A percentile compares a stretch with the other conserved stretches of the same genome.
These are phyloP conservation scores for Parafenestella ontariensis DNA, from an alignment of 2,329 filamentous ascomycete species.

Conservation along the genomic window DNA sequence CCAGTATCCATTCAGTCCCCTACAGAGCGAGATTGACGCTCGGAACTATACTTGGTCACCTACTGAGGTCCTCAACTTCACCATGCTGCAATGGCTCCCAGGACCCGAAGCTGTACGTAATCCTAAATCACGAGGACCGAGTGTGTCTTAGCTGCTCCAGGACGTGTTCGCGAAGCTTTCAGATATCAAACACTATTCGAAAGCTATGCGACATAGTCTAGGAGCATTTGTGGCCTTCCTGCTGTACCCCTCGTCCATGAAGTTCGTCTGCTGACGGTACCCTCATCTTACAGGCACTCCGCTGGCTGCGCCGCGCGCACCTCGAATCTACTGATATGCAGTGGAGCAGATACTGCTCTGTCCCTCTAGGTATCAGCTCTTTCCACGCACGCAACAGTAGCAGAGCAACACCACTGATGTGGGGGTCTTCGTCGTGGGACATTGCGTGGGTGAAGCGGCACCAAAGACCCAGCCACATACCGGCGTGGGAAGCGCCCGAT, in stretches of 20 bases:
- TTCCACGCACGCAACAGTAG: constrained; percentile 35
- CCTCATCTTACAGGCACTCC: constrained; percentile 17
- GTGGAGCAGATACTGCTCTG: constrained; percentile 28
- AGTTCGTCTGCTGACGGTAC: constrained; percentile 34
- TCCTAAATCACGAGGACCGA: background rate
- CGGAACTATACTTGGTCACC: constrained; percentile 18
- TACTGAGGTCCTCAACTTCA: constrained; percentile 62
- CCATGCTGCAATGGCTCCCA: constrained; percentile 67
- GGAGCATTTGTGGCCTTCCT: background rate
- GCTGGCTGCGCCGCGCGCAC: constrained; percentile 54
- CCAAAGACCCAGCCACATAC: constrained; percentile 40
- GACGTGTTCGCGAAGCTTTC: background rate
- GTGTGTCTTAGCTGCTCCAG: no score
- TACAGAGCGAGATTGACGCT: constrained; percentile 17
- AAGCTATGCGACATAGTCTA: background rate
- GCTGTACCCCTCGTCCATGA: background rate
- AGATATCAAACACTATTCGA: background rate
- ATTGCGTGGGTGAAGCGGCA: constrained; percentile 49
- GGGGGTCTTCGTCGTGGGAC: constrained; percentile 48
- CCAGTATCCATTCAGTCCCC: constrained; percentile 10
- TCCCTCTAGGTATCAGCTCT: constrained; percentile 51
- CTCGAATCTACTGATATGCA: constrained; percentile 25
- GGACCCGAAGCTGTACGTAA: constrained; percentile 60
- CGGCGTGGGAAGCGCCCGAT: constrained; percentile 52
- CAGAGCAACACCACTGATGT: constrained; percentile 43